A percentile compares a stretch with the other conserved stretches of the same genome.
These are phyloP conservation scores for Eutypella sp. DNA, from an alignment of 2,329 filamentous ascomycete species.

Conservation along the genomic window DNA sequence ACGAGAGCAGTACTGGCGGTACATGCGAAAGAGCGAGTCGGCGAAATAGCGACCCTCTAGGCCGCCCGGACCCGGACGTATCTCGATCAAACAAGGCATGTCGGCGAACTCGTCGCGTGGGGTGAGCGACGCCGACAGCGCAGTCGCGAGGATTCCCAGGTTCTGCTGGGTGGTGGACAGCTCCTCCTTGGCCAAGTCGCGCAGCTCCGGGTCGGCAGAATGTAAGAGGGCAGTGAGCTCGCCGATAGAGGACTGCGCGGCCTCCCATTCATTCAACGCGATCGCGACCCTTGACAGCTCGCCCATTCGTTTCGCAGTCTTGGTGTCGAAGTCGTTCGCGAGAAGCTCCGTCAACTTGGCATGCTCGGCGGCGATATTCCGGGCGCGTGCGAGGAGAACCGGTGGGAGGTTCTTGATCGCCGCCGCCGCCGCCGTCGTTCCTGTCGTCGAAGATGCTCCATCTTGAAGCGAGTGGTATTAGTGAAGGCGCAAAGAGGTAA, in stretches of 20 bases:
- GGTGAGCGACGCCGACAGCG: slow-evolving; percentile 72
- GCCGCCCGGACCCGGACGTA: slow-evolving; percentile 86
- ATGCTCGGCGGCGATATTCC: slow-evolving; percentile 53
- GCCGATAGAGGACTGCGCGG: slow-evolving; percentile 44
- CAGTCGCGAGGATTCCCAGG: slow-evolving; percentile 58
- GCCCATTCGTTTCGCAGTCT: slow-evolving; percentile 54
- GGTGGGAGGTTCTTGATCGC: slow-evolving; percentile 38
- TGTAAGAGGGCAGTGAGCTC: slow-evolving; percentile 50
- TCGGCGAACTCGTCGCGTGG: slow-evolving; percentile 86
- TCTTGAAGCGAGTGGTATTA: slow-evolving; percentile 16
- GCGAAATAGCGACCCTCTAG: slow-evolving; percentile 90
- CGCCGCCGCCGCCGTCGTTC: no score
- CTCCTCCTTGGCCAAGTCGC: slow-evolving; percentile 75
- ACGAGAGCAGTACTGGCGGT: slow-evolving; percentile 69
- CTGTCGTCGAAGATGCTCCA: slow-evolving; percentile 1
- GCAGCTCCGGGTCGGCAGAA: slow-evolving; percentile 63
- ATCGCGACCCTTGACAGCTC: slow-evolving; percentile 54
- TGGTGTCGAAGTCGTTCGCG: slow-evolving; percentile 49
- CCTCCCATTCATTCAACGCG: slow-evolving; percentile 56
- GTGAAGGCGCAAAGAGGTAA: background rate
- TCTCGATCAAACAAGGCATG: slow-evolving; percentile 85
- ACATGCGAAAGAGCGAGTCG: slow-evolving; percentile 85
- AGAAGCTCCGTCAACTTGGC: slow-evolving; percentile 47
- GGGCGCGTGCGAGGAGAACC: slow-evolving; percentile 56
- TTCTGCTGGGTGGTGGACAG: slow-evolving; percentile 59